Conservation (phyloP, 176 grass and related monocot genomes). For the Aegilops tauschii region DNA sequence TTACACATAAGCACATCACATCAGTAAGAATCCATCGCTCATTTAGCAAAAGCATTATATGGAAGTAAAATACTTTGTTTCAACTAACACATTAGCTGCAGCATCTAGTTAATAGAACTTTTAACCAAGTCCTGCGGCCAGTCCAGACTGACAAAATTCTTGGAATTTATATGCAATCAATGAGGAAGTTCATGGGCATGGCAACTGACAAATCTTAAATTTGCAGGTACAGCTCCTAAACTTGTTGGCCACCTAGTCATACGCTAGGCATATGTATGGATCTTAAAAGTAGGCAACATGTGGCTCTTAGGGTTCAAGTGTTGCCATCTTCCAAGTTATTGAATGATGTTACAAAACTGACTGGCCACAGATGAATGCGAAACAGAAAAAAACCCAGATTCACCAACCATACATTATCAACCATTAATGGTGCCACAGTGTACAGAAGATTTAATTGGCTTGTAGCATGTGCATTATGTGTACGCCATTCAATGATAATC, state of each 20-base stretch:
- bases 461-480: constrained; percentile 31
- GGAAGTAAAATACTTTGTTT: neutral
- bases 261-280: neutral
- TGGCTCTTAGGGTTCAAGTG: neutral
- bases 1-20: neutral
- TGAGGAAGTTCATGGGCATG: constrained; percentile 18
- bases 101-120: neutral
- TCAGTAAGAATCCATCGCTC: neutral
- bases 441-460: constrained; percentile 19
- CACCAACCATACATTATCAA: neutral
- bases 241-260: neutral
- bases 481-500: constrained; percentile 25
- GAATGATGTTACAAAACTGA: constrained; percentile 10
- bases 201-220: neutral
- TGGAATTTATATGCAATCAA: neutral
- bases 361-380: neutral
- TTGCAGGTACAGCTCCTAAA: constrained; percentile 13
- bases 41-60: neutral
- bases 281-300: constrained; percentile 16
- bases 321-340: constrained; percentile 9
- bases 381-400: constrained; percentile 14
- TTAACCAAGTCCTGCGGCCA: constrained; percentile 5
- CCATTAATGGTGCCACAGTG: constrained; percentile 19
- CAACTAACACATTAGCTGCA: neutral
- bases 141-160: constrained; percentile 1